Conservation (phyloP, 2,329 filamentous ascomycete genomes). For the Phaeophleospora eucalypticola region DNA sequence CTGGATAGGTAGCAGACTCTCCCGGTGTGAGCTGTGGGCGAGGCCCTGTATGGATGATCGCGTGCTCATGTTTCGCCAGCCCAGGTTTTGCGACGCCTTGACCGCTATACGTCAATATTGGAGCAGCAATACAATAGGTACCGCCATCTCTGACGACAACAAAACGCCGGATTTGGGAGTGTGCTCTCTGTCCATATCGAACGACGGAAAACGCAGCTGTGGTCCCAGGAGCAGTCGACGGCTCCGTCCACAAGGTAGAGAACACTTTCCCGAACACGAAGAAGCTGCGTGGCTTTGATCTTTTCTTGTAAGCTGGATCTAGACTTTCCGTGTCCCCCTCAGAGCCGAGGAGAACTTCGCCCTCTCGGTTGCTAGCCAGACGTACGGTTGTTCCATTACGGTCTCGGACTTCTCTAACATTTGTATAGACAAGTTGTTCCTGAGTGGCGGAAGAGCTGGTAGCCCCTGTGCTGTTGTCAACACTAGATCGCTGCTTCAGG, state of each 20-base stretch:
- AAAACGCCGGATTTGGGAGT: slow-evolving; percentile 25
- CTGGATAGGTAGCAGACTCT: slow-evolving; percentile 5
- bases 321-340: too few species aligned
- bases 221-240: not conserved
- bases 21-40: slow-evolving; percentile 3
- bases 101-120: slow-evolving; percentile 23
- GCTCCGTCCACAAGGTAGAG: slow-evolving; percentile 23
- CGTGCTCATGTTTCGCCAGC: slow-evolving; percentile 23
- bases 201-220: not conserved
- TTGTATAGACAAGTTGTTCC: too few species aligned
- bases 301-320: too few species aligned
- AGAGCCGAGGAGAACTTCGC: too few species aligned
- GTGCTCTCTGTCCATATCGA: slow-evolving; percentile 12
- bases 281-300: too few species aligned
- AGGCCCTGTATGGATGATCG: slow-evolving; percentile 24
- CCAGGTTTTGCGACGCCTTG: slow-evolving; percentile 19
- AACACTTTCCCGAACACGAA: slow-evolving; percentile 23
- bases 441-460: too few species aligned
- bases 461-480: too few species aligned
- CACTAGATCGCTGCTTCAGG: too few species aligned
- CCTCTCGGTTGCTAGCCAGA: too few species aligned
- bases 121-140: slow-evolving; percentile 19
- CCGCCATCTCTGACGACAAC: slow-evolving; percentile 22
- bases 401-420: too few species aligned
- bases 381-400: too few species aligned